Base-by-base conservation (phyloP, 768 basidiomycete species). In the Russula sp. region DNA sequence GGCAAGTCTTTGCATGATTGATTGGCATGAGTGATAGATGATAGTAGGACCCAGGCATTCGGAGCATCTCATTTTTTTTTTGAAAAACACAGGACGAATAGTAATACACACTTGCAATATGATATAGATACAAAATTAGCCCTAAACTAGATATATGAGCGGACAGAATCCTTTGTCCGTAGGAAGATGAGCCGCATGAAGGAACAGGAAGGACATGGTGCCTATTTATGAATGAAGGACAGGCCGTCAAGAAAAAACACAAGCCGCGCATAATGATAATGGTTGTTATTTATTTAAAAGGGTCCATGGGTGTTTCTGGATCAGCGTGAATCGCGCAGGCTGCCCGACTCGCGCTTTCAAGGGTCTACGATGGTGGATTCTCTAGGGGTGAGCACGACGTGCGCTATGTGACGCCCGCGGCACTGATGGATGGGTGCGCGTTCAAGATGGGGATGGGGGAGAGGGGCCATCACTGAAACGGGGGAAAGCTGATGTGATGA, bases 151-250 rank as follows among this genome's bases (percentile, higher is more conserved):
- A 18, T 34, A 59, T 40, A 59, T 40, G 35, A 50, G 18, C 22
- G 22, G 55, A 44, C 42, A 18, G 18, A 39, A 18, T 39, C 32
- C 10, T 14, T 18, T 22, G 22, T 34, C 14, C 20, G 18, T 47
- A 5, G 10, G 37, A 58, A 6, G n/a, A 48, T 59, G 16, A 20
- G 42, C 10, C 6, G 22, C 39, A 59, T 59, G 22, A 63, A 50
- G 20, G 47, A 55, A 48, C 18, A 40, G 63, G 39, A 59, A 16
- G 45, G 62, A 49, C 39, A 55, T 32, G 27, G 13, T 45, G 54
- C 63, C 42, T 64, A 60, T 64, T 64, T 55, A 27, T 48, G 49
- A 64, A 60, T 53, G 52, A 55, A 60, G 35, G 47, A 48, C 20
- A 45, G 52, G 52, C 35, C 22, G 51, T 3, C 32, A 62, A 60